Conservation (phyloP, 2,329 filamentous ascomycete genomes). For the Alternaria solani region DNA sequence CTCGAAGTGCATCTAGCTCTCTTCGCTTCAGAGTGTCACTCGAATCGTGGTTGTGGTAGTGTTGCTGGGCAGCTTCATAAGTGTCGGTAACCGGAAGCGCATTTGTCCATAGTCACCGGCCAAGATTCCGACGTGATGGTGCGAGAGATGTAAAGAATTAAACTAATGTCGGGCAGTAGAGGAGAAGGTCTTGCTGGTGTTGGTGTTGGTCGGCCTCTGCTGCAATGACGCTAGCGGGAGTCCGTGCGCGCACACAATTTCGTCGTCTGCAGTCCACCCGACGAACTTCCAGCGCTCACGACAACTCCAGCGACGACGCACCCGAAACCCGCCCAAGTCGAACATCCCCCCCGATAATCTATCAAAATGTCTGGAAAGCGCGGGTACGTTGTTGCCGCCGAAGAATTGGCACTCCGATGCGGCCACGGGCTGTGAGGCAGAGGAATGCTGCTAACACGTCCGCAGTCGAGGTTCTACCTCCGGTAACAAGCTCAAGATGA, state of each 20-base stretch:
- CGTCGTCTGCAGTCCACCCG: slow-evolving; percentile 9
- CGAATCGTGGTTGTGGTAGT: neutral
- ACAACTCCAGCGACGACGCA: slow-evolving; percentile 26
- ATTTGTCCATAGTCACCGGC: neutral
- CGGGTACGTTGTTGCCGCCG: slow-evolving; percentile 14
- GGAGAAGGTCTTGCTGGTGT: neutral
- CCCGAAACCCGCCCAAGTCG: slow-evolving; percentile 22
- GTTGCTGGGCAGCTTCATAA: neutral
- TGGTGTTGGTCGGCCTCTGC: neutral
- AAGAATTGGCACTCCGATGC: neutral
- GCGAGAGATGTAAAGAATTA: no score
- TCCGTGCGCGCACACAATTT: slow-evolving; percentile 5
- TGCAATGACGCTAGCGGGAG: slow-evolving; percentile 1
- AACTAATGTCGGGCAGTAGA: no score
- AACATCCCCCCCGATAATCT: slow-evolving; percentile 22
- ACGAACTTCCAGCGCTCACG: slow-evolving; percentile 18
- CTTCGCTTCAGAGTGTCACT: neutral
- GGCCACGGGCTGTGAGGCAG: neutral
- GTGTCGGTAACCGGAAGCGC: neutral
- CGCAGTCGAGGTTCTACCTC: slow-evolving; percentile 81
- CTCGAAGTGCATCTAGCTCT: neutral
- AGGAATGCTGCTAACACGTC: slow-evolving; percentile 33
- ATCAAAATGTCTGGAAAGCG: slow-evolving; percentile 26
- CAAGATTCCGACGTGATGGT: no score
- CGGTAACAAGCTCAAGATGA: slow-evolving; percentile 99